phyloP scores from a whole-genome alignment of 2,329 filamentous ascomycete species.

The Tolypocladium capitatum region DNA sequence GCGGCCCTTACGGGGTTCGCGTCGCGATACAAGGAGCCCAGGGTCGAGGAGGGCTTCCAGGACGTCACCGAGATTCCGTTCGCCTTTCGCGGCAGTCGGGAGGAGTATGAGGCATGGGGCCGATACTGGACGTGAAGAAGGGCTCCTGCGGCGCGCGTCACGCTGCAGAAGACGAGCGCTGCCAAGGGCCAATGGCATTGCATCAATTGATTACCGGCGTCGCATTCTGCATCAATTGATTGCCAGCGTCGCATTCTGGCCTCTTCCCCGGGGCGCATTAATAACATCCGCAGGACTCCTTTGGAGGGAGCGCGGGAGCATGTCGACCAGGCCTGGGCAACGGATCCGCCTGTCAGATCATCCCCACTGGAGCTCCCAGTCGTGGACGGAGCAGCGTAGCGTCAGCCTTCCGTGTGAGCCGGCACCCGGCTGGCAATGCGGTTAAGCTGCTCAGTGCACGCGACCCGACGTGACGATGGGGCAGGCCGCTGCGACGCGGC shows the following conservation, averaged over 20 bases:
- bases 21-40: constrained; percentile 60
- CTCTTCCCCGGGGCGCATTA: neutral
- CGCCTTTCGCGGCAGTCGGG: constrained; percentile 54
- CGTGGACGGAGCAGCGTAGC: neutral
- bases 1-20: constrained; percentile 70
- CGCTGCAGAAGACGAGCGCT: too few species aligned
- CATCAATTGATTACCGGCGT: too few species aligned
- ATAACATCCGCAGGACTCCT: too few species aligned
- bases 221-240: too few species aligned
- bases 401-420: neutral
- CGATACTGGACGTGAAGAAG: constrained; percentile 64
- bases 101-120: constrained; percentile 59
- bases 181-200: neutral
- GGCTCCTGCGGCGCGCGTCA: too few species aligned
- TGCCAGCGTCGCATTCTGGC: neutral
- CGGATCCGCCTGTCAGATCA: too few species aligned
- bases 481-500: neutral
- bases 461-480: neutral
- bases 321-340: too few species aligned
- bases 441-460: too few species aligned
- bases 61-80: constrained; percentile 70
- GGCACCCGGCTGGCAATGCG: neutral
- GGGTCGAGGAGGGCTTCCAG: constrained; percentile 64
- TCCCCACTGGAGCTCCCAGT: neutral
- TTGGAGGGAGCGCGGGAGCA: too few species aligned